These are phyloP conservation scores for Schizonepeta tenuifolia DNA, from an alignment of 257 asterid species.

Conservation along the genomic window DNA sequence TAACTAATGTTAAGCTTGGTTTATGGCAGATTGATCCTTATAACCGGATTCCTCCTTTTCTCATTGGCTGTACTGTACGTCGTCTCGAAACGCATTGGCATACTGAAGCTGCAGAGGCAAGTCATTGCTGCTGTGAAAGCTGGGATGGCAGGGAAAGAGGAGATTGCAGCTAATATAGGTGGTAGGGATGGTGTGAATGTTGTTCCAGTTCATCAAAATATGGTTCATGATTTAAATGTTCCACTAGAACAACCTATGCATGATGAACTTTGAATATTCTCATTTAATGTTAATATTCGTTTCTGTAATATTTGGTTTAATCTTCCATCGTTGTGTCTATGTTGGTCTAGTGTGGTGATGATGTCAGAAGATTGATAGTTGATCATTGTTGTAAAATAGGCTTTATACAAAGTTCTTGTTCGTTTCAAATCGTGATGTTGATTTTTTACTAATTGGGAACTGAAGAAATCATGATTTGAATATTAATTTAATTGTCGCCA, in stretches of 20 bases:
- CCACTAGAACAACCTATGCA: conserved; percentile 68
- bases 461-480: no score
- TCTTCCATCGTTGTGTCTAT: background rate
- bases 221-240: conserved; percentile 47
- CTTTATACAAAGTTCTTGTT: conserved; percentile 1
- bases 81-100: conserved; percentile 88
- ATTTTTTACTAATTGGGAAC: no score
- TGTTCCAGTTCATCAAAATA: conserved; percentile 49
- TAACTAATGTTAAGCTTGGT: conserved; percentile 25
- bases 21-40: conserved; percentile 67
- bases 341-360: background rate
- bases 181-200: conserved; percentile 45
- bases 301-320: conserved; percentile 13
- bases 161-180: conserved; percentile 42
- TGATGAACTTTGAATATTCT: conserved; percentile 69
- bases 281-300: background rate
- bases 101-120: conserved; percentile 82
- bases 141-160: conserved; percentile 68
- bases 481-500: no score
- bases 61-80: conserved; percentile 89
- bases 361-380: background rate
- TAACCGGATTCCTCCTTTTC: conserved; percentile 70
- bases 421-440: no score
- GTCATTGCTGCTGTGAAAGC: conserved; percentile 69
- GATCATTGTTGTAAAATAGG: background rate